A percentile compares a stretch with the other conserved stretches of the same genome.
phyloP scores from a whole-genome alignment of 225 moss, liverwort and hornwort genomes.

The Pseudoscleropodium purum region DNA sequence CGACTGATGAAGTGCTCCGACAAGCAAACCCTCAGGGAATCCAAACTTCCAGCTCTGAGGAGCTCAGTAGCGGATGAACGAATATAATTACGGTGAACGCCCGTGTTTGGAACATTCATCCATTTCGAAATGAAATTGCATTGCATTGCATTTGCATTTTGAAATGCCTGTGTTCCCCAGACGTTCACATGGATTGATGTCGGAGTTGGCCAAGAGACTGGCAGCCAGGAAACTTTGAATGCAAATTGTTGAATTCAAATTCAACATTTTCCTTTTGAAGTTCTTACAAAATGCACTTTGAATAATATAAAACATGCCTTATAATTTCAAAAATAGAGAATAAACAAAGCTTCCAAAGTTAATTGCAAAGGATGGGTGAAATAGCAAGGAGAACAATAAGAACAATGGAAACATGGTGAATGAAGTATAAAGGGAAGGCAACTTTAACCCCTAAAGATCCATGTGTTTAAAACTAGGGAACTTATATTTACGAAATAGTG shows the following conservation, averaged over 20 bases:
- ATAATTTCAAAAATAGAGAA: not conserved
- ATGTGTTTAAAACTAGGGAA: not conserved
- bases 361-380: not conserved
- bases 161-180: not conserved
- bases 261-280: not conserved
- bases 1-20: not conserved
- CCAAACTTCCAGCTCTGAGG: too few species aligned
- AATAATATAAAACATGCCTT: not conserved
- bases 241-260: not conserved
- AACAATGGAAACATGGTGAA: not conserved
- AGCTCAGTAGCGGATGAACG: not conserved
- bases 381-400: not conserved
- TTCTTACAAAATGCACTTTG: not conserved
- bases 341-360: not conserved
- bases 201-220: not conserved
- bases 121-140: not conserved
- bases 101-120: not conserved
- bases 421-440: not conserved
- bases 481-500: rapidly evolving
- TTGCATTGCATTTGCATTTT: too few species aligned
- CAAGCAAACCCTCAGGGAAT: not conserved
- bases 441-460: not conserved
- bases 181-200: not conserved
- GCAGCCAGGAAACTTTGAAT: not conserved
- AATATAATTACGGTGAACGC: not conserved